Evolutionary conservation across 1,284 basidiomycete species (phyloP).

Genomic region (Coniophora puteana): DNA sequence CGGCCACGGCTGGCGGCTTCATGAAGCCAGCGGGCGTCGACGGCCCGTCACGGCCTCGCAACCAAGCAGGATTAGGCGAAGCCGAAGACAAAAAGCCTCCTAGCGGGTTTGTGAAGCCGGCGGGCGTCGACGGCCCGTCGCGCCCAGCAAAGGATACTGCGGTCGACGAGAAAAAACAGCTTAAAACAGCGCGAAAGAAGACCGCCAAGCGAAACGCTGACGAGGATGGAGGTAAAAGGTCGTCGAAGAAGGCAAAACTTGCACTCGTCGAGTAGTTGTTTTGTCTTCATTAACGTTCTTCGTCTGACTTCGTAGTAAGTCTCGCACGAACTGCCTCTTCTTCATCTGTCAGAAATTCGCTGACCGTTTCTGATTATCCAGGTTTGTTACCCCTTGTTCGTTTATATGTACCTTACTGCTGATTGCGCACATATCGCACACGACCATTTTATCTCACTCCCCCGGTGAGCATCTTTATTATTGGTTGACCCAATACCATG

Average conservation of each 20-base stretch:
- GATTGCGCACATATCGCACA: too few relatives aligned
- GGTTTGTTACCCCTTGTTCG: not conserved
- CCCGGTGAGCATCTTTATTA: slow-evolving; percentile 17
- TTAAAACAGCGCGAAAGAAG: slow-evolving; percentile 8
- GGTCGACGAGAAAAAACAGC: slow-evolving; percentile 5
- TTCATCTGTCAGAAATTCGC: not conserved
- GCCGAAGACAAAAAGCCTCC: not conserved
- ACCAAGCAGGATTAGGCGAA: slow-evolving; percentile 1
- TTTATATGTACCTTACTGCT: too few relatives aligned
- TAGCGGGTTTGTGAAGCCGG: slow-evolving; percentile 18
- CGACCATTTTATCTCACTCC: slow-evolving; percentile 7
- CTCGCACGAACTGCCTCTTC: not conserved
- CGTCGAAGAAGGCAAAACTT: slow-evolving; percentile 24
- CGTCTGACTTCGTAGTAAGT: slow-evolving; percentile 7
- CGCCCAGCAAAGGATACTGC: slow-evolving; percentile 9
- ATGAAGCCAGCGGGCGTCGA: slow-evolving; percentile 56
- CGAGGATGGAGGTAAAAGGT: slow-evolving; percentile 12
- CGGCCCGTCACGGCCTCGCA: slow-evolving; percentile 30
- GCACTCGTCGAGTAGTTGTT: slow-evolving; percentile 19
- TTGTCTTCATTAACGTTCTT: slow-evolving; percentile 23
- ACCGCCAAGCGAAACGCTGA: slow-evolving; percentile 9
- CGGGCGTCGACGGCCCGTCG: slow-evolving; percentile 17
- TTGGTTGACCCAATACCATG: slow-evolving; percentile 19
- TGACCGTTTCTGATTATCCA: not conserved
- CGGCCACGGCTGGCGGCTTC: slow-evolving; percentile 27